phyloP scores from a whole-genome alignment of 177 flowering plant genomes.

The Telopea speciosissima region DNA sequence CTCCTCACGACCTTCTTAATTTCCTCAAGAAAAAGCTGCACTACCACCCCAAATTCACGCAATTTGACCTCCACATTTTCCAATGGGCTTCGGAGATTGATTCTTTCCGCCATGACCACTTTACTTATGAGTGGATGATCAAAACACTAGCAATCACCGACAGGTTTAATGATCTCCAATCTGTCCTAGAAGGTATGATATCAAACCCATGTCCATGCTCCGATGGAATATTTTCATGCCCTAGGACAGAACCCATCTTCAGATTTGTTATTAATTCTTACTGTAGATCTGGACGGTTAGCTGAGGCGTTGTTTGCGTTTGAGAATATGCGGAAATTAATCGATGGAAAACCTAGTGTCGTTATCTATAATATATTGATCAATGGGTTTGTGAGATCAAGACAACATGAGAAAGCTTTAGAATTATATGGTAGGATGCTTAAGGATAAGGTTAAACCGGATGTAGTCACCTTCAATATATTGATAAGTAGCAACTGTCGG shows the following conservation, averaged over 20 bases:
- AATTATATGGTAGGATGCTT: slow-evolving; percentile 44
- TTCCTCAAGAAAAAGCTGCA: slow-evolving; percentile 69
- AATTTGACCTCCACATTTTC: slow-evolving; percentile 69
- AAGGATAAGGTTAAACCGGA: slow-evolving; percentile 72
- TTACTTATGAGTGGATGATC: slow-evolving; percentile 71
- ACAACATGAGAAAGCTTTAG: slow-evolving; percentile 41
- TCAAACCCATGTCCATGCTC: slow-evolving; percentile 85
- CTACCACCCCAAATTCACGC: slow-evolving; percentile 74
- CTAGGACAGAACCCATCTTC: slow-evolving; percentile 53
- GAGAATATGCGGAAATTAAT: slow-evolving; percentile 51
- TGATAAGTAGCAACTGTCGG: slow-evolving; percentile 70
- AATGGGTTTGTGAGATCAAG: slow-evolving; percentile 55
- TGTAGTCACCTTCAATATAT: slow-evolving; percentile 63
- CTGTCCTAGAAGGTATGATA: slow-evolving; percentile 43
- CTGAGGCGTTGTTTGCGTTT: slow-evolving; percentile 55
- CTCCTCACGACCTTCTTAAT: slow-evolving; percentile 43
- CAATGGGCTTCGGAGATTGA: slow-evolving; percentile 64
- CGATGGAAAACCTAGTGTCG: slow-evolving; percentile 70
- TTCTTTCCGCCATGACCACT: slow-evolving; percentile 77
- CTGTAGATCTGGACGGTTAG: slow-evolving; percentile 47
- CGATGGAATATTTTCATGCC: slow-evolving; percentile 76
- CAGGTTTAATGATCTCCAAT: slow-evolving; percentile 44
- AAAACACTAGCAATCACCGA: slow-evolving; percentile 55
- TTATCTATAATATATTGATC: slow-evolving; percentile 56
- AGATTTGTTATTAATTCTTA: slow-evolving; percentile 45